A percentile compares a stretch with the other conserved stretches of the same genome.
Conservation (phyloP, 2,329 filamentous ascomycete species). For the Malbranchea zuffiana region DNA sequence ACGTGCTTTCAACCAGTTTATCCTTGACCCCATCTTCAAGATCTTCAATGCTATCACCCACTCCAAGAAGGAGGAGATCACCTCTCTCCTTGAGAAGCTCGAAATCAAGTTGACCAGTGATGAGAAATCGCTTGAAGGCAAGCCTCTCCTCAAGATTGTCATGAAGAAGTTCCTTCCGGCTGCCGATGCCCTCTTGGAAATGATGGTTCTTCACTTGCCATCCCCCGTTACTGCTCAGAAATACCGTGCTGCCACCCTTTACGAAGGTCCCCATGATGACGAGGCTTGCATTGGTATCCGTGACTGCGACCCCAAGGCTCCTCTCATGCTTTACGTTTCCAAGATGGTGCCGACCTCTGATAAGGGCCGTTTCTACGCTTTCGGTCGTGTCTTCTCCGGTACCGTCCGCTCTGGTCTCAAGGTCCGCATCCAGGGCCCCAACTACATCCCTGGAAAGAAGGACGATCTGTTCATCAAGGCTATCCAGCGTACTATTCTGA, state of each 20-base stretch:
- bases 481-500: conserved; percentile 98
- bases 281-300: conserved; percentile 91
- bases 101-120: conserved; percentile 79
- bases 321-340: conserved; percentile 99
- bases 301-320: conserved; percentile 94
- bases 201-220: conserved; percentile 99
- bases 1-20: conserved; percentile 99
- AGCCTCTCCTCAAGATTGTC: conserved; percentile 92
- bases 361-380: conserved; percentile 99
- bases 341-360: conserved; percentile 99
- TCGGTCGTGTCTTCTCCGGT: conserved; percentile 99
- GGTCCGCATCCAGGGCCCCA: conserved; percentile 99
- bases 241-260: conserved; percentile 97
- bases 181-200: conserved; percentile 95
- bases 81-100: conserved; percentile 78
- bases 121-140: conserved; percentile 91
- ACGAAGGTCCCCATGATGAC: conserved; percentile 93
- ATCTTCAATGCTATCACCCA: conserved; percentile 96
- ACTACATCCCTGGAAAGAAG: conserved; percentile 97
- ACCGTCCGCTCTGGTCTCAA: conserved; percentile 95
- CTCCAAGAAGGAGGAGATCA: conserved; percentile 92
- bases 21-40: conserved; percentile 98
- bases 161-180: conserved; percentile 99
- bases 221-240: conserved; percentile 91
- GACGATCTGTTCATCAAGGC: conserved; percentile 99